Evolutionary conservation across 1,284 basidiomycete genomes (phyloP), one percentile per base, ranked within the genome.

Genomic region (Ceratobasidium papillatum): DNA sequence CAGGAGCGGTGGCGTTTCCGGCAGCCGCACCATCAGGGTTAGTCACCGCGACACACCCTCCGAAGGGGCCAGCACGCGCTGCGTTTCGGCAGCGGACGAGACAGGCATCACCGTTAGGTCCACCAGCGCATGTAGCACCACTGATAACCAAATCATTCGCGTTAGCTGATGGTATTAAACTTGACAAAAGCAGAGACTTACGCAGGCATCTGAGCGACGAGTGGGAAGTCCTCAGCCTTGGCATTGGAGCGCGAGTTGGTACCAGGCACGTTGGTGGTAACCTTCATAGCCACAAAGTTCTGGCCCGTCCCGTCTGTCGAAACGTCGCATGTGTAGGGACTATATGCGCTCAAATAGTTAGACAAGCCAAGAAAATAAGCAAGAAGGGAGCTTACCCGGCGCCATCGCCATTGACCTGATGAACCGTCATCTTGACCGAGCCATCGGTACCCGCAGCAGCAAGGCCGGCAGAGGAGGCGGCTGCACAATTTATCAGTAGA

Each of bases 391-490:
- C 62, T 49, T 71, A 78, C 77, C 78, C 79, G 12, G 78, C 79
- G 41, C 79, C 79, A 51, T 79, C 78, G 22, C 77, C 77, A 75
- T 79, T 79, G 58, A 80, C 77, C 69, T 80, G 79, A 61, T 80
- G 79, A 19, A 80, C 22, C 25, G 78, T 80, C 79, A 80, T 80
- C 14, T 75, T 74, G 36, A 80, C 76, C 22, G 71, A 51, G 30
- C 78, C 78, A 49, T 78, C 75, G 14, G 56, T 62, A 4, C 59
- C 63, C 8, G 77, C 76, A 8, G 78, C 76, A 0, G 78, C 78
- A 17, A 80, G 74, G 11, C 77, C 78, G 19, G 76, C 78, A 11
- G 52, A 30, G 1, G 77, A 74, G 2, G 79, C 78, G 45, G 78
- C 78, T 61, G 36, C 4, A 36, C 22, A 27, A 25, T 22, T n/a